Base-by-base conservation (phyloP, 2,329 filamentous ascomycete genomes). In the Cercospora zeina region DNA sequence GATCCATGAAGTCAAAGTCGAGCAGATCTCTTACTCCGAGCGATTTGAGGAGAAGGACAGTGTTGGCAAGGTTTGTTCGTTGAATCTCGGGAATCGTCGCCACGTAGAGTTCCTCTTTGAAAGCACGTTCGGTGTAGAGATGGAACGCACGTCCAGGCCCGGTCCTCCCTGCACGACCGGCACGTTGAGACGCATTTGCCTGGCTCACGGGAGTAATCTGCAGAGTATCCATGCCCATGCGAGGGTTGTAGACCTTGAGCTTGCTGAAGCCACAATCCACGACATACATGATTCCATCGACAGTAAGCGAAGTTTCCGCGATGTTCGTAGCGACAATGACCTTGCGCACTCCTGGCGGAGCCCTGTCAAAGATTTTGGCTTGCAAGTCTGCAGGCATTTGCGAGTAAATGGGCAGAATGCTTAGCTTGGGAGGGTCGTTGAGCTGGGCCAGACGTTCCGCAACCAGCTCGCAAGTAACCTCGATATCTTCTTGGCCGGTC, bases 1-100 rank as follows among this genome's bases (percentile, higher is more conserved):
- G 95, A 69, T 99, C 95, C 93, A 99, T 97, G 71, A 99, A 99
- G 75, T 97, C 92, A 72, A 99, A 99, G 75, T 99, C 93, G 0
- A 99, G 79, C 9, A 99, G 81, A 69, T 99, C 93, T 72, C 91
- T 93, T 16, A 99, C 93, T 0, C 95, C 95, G 0, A 99, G 84
- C 0, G 91, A 96, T 74, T 99, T 99, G 51, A 99, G 83, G 54
- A 99, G 85, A 13, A 99, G 82, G 2, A 99, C 93, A 0, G 93
- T 97, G 70, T 97, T 97, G 71, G 91, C 89, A 1, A 99, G 85
- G 70, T 97, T 99, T 0, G 95, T 99, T 16, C 95, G 86, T 77
- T 99, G 95, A 45, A 99, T 97, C 74, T 99, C 95, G 0, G 95
- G 95, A 53, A 99, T 99, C 0, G 95, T 96, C 71, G 96, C 91